These are phyloP conservation scores for Penicillium hordei DNA, from an alignment of 2,329 filamentous ascomycete genomes.

Conservation along the genomic window DNA sequence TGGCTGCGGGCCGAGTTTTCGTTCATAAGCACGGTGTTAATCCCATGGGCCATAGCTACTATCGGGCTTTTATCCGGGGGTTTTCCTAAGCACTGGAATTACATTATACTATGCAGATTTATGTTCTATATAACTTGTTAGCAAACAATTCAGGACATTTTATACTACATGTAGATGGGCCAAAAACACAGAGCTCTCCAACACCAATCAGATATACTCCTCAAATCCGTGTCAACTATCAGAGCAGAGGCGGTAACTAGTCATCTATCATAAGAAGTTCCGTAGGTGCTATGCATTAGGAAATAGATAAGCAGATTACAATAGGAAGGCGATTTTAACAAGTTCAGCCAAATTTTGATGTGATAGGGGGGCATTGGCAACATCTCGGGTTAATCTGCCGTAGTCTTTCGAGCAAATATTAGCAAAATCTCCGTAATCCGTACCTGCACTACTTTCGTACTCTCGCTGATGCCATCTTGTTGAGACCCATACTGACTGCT, in stretches of 20 bases:
- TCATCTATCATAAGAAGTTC: no score
- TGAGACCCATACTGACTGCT: no score
- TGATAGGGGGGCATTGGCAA: not conserved
- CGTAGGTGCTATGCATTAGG: not conserved
- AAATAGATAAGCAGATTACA: not conserved
- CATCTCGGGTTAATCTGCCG: not conserved
- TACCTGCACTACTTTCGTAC: not conserved
- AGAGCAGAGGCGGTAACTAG: no score
- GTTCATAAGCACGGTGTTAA: not conserved
- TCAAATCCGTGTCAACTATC: not conserved
- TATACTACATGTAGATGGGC: no score
- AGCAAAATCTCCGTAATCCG: not conserved
- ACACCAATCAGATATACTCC: not conserved
- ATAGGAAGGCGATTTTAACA: not conserved
- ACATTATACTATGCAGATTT: not conserved
- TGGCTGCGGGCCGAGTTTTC: not conserved
- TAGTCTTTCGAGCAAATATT: not conserved
- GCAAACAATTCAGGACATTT: not conserved
- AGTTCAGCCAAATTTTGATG: not conserved
- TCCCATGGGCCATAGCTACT: not conserved
- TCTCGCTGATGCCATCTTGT: no score
- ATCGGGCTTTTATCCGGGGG: not conserved
- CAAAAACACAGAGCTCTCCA: not conserved
- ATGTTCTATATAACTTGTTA: no score
- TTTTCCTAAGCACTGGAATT: not conserved